Percentiles rank a stretch among this genome's conserved stretches.
phyloP scores from a whole-genome alignment of 2,329 filamentous ascomycete species.

The Botryosphaeria agaves region DNA sequence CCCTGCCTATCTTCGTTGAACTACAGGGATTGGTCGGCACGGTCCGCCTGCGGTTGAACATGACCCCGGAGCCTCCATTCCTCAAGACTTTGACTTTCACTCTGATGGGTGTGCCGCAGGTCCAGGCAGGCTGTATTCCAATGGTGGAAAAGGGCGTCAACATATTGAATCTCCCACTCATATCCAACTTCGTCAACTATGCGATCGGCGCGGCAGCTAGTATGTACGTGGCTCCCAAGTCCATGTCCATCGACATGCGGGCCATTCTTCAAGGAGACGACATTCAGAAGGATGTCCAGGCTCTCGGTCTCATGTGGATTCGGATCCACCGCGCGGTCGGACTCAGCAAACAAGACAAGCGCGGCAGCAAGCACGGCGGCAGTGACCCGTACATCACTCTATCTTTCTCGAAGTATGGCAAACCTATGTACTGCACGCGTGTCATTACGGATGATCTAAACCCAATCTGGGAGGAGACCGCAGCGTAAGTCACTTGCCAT shows the following conservation, averaged over 20 bases:
- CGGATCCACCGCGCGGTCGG: slow-evolving; percentile 76
- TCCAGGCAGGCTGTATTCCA: slow-evolving; percentile 76
- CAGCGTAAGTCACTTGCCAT: slow-evolving; percentile 28
- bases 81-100: slow-evolving; percentile 85
- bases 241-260: slow-evolving; percentile 76
- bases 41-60: slow-evolving; percentile 61
- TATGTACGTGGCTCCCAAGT: slow-evolving; percentile 91
- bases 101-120: slow-evolving; percentile 82
- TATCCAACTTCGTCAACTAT: slow-evolving; percentile 94
- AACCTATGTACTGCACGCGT: slow-evolving; percentile 93
- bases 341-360: slow-evolving; percentile 77
- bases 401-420: slow-evolving; percentile 89
- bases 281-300: slow-evolving; percentile 75
- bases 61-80: slow-evolving; percentile 84
- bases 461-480: slow-evolving; percentile 78
- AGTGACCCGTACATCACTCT: slow-evolving; percentile 93
- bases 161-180: slow-evolving; percentile 76
- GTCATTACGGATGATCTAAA: slow-evolving; percentile 92
- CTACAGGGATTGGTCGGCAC: slow-evolving; percentile 84
- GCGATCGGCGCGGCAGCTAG: slow-evolving; percentile 73
- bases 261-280: slow-evolving; percentile 85
- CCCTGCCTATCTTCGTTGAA: slow-evolving; percentile 76
- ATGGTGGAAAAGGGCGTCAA: slow-evolving; percentile 88
- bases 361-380: slow-evolving; percentile 69
- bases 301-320: slow-evolving; percentile 81